Base-by-base conservation (phyloP, 305 asterid species). In the Solanum hybrid region DNA sequence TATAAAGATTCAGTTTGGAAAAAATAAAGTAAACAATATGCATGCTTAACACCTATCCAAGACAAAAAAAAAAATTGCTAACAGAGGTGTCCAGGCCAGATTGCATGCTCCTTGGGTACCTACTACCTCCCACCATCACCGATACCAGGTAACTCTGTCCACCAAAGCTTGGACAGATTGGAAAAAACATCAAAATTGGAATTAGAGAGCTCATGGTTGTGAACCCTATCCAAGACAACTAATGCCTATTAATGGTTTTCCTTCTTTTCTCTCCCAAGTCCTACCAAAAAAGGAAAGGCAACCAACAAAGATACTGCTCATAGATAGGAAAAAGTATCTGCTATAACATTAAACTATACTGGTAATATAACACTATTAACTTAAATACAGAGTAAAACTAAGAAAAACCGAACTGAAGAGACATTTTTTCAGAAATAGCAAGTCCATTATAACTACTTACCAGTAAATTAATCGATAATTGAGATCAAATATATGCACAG, bases 401-500 rank as follows among this genome's bases (percentile, higher is more conserved):
- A 41, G 26, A 82, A 26, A 22, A 26, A 22, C 7, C 4, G 31
- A 80, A 80, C n/a, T 6, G 37, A 82, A 10, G 6, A 84, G 41
- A 51, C 41, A 29, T 84, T 17, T 83, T 75, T 17, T 65, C 77
- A 89, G n/a, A 88, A 75, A 86, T 68, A 91, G 77, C 82, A 89
- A 75, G 51, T 72, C 24, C 32, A 36, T 22, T 79, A 79, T 26
- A 79, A 22, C 10, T 83, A 95, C 96, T 95, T 87, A 96, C 99
- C 99, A 97, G 95, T 96, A 97, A 91, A 96, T 94, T 76, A 97
- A 90, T 70, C 95, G 96, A 89, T 91, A 70, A 89, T 92, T 87
- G 61, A 90, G 93, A 93, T 94, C 98, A 92, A 91, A 91, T 92
- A 94, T 94, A 90, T 97, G 98, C 92, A 96, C 95, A 0, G 99